These are phyloP conservation scores for Mallotus repandus DNA, from an alignment of 441 rosid species.

Conservation along the genomic window DNA sequence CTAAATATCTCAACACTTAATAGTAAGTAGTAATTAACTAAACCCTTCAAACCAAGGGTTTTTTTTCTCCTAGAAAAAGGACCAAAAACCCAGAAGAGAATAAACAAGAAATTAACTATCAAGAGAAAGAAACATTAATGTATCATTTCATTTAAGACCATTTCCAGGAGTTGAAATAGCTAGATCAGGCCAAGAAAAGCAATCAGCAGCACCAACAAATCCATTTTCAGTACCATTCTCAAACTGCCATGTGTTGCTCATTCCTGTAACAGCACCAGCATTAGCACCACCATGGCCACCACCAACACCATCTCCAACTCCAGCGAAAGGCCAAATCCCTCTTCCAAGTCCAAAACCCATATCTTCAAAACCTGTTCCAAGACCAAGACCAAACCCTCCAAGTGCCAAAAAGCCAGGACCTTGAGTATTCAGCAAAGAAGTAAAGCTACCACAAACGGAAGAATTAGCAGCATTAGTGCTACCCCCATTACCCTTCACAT, in stretches of 20 bases:
- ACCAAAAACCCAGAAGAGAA: conserved; percentile 6
- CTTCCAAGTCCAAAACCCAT: conserved; percentile 70
- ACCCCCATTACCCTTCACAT: conserved; percentile 31
- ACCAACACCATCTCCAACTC: conserved; percentile 37
- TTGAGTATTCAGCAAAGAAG: conserved; percentile 65
- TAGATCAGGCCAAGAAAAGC: conserved; percentile 82
- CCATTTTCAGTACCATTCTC: conserved; percentile 60
- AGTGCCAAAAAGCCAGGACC: conserved; percentile 65
- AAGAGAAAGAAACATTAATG: neutral
- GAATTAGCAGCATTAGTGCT: neutral
- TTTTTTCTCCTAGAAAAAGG: conserved; percentile 6
- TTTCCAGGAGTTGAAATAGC: conserved; percentile 82
- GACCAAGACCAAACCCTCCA: conserved; percentile 65
- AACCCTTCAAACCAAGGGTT: conserved; percentile 6
- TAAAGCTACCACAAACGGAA: conserved; percentile 50
- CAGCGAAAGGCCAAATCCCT: conserved; percentile 69
- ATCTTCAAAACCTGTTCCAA: conserved; percentile 61
- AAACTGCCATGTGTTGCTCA: conserved; percentile 68
- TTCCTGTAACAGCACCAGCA: conserved; percentile 10
- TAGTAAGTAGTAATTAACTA: conserved; percentile 3
- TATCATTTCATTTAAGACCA: conserved; percentile 51
- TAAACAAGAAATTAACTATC: neutral
- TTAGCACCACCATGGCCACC: neutral
- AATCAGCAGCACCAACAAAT: conserved; percentile 55
- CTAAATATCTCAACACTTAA: conserved; percentile 9